Percentiles rank a stretch among this genome's conserved stretches.
These are phyloP conservation scores for Candolleomyces aberdarensis DNA, from an alignment of 768 basidiomycete species.

Conservation along the genomic window DNA sequence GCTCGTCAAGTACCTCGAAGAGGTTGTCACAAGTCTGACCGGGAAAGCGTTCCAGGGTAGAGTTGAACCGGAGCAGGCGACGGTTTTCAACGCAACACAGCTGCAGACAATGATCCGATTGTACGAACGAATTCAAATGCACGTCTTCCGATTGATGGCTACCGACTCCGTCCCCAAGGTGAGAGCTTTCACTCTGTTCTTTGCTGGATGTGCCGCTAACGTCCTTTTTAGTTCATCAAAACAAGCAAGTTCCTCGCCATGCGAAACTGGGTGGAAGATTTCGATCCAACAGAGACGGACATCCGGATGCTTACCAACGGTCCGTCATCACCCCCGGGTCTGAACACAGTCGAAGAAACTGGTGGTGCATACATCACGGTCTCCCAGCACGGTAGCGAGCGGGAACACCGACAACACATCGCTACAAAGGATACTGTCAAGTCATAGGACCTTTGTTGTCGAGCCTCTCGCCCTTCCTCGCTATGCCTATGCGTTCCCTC, in stretches of 20 bases:
- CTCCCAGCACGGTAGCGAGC: constrained; percentile 76
- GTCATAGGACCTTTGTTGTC: constrained; percentile 18
- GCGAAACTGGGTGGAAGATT: constrained; percentile 75
- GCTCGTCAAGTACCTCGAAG: constrained; percentile 88
- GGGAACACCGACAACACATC: constrained; percentile 47
- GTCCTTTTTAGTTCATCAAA: constrained; percentile 71
- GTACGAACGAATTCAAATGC: constrained; percentile 95
- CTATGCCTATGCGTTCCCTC: constrained; percentile 2
- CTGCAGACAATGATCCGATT: constrained; percentile 89
- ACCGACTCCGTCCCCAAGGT: constrained; percentile 99
- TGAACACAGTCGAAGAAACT: constrained; percentile 62
- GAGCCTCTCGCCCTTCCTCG: not conserved
- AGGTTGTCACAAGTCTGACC: constrained; percentile 75
- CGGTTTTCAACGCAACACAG: constrained; percentile 90
- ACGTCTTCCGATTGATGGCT: constrained; percentile 97
- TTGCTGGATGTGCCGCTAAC: not conserved
- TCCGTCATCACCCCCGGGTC: constrained; percentile 69
- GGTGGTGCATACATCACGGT: constrained; percentile 87
- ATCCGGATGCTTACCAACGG: constrained; percentile 50
- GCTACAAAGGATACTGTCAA: constrained; percentile 20
- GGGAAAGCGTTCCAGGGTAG: constrained; percentile 78
- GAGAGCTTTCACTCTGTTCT: constrained; percentile 14
- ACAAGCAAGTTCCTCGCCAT: constrained; percentile 78
- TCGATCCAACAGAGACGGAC: constrained; percentile 62
- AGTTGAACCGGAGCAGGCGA: constrained; percentile 78